Percentiles rank a stretch among this genome's conserved stretches.
phyloP scores from a whole-genome alignment of 768 basidiomycete species.

The Psilocybe subaeruginosa region DNA sequence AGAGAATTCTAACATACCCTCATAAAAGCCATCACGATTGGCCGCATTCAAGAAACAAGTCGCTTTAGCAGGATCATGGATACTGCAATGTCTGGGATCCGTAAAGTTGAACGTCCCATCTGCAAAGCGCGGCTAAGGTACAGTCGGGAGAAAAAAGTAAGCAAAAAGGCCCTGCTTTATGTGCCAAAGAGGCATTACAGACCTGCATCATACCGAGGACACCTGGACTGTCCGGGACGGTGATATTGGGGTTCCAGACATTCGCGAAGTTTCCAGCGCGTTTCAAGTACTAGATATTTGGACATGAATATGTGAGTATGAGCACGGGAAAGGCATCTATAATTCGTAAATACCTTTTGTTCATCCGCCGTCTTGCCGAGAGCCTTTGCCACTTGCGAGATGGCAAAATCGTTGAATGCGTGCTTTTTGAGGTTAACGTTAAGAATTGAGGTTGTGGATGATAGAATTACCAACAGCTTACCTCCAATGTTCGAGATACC shows the following conservation, averaged over 20 bases:
- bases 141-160: neutral
- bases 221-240: conserved; percentile 48
- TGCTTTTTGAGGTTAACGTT: conserved; percentile 37
- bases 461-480: conserved; percentile 18
- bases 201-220: conserved; percentile 68
- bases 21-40: conserved; percentile 66
- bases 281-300: conserved; percentile 44
- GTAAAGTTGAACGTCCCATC: conserved; percentile 66
- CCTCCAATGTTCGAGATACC: conserved; percentile 65
- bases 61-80: conserved; percentile 57
- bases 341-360: conserved; percentile 42
- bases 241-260: conserved; percentile 60
- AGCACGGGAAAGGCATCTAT: neutral
- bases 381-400: conserved; percentile 63
- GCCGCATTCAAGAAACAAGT: conserved; percentile 63
- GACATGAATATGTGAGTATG: neutral
- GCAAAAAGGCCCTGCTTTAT: neutral
- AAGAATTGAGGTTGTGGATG: neutral
- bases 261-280: conserved; percentile 61
- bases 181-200: neutral
- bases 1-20: conserved; percentile 30
- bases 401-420: conserved; percentile 65
- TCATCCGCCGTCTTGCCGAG: conserved; percentile 53
- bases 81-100: conserved; percentile 68
- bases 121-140: conserved; percentile 51